These are phyloP conservation scores for Cordyceps fumosorosea DNA, from an alignment of 2,329 filamentous ascomycete genomes.

Conservation along the genomic window DNA sequence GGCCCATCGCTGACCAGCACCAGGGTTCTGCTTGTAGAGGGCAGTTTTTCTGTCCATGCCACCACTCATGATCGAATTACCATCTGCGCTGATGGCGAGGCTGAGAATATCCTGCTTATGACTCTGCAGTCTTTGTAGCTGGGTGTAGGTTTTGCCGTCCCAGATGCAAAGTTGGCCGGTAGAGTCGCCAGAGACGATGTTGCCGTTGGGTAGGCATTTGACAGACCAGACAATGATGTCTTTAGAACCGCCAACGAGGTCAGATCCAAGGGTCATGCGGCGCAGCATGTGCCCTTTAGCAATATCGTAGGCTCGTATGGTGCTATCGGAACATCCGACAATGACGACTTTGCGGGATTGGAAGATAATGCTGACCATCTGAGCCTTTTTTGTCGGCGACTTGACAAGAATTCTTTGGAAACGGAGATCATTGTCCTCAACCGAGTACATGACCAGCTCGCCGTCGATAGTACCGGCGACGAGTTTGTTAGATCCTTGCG, in stretches of 20 bases:
- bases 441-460: slow-evolving; percentile 78
- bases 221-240: slow-evolving; percentile 91
- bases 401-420: slow-evolving; percentile 72
- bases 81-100: slow-evolving; percentile 74
- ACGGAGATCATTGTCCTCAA: slow-evolving; percentile 73
- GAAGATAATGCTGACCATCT: slow-evolving; percentile 87
- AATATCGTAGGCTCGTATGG: slow-evolving; percentile 86
- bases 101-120: slow-evolving; percentile 89
- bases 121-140: slow-evolving; percentile 76
- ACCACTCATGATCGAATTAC: slow-evolving; percentile 76
- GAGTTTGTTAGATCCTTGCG: slow-evolving; percentile 51
- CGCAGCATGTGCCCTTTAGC: slow-evolving; percentile 68
- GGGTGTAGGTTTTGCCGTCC: slow-evolving; percentile 86
- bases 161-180: slow-evolving; percentile 90
- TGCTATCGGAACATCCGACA: slow-evolving; percentile 92
- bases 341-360: slow-evolving; percentile 77
- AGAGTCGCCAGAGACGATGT: slow-evolving; percentile 91
- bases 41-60: slow-evolving; percentile 88
- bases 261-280: slow-evolving; percentile 79
- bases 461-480: slow-evolving; percentile 88
- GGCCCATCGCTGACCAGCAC: slow-evolving; percentile 64
- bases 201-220: slow-evolving; percentile 77
- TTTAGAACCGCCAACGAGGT: slow-evolving; percentile 68
- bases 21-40: slow-evolving; percentile 63
- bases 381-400: slow-evolving; percentile 74